Evolutionary conservation across 805 yeast genomes (phyloP).

Genomic region (Teunomyces lycoperdinae): DNA sequence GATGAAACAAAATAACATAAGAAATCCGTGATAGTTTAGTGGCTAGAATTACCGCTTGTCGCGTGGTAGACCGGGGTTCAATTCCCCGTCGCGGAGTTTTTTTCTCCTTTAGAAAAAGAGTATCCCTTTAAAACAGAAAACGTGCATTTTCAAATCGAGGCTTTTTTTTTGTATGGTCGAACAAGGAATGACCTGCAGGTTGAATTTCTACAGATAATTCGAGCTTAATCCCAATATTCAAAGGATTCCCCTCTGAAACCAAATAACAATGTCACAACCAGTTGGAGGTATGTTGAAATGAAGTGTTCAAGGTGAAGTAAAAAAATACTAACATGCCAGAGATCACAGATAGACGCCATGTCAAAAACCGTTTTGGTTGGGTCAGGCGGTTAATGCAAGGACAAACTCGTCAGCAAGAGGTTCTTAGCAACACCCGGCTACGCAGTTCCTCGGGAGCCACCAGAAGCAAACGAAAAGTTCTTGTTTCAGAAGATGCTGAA

Average conservation of each 20-base stretch:
- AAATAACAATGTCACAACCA: not conserved
- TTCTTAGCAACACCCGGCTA: slow-evolving; percentile 6
- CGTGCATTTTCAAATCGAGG: too few species aligned
- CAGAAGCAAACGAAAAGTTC: not conserved
- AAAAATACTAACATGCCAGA: not conserved
- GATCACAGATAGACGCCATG: slow-evolving; percentile 24
- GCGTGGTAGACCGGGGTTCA: slow-evolving; percentile 1
- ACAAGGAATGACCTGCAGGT: not conserved
- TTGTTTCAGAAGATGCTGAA: not conserved
- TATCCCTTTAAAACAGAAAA: too few species aligned
- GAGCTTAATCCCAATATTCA: not conserved
- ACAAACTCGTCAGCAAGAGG: slow-evolving; percentile 20
- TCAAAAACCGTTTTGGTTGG: slow-evolving; percentile 36
- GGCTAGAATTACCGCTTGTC: slow-evolving; percentile 1
- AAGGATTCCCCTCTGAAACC: not conserved
- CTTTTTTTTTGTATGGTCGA: not conserved
- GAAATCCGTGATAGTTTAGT: not conserved
- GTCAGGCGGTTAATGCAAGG: slow-evolving; percentile 41
- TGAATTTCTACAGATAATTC: not conserved
- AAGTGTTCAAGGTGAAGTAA: not conserved
- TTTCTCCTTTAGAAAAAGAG: not conserved
- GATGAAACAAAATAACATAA: not conserved
- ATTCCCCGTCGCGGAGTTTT: slow-evolving; percentile 9
- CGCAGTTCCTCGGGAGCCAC: not conserved
- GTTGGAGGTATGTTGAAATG: not conserved